Conservation (phyloP, 805 yeast species). For the Zygosaccharomyces siamensis region DNA sequence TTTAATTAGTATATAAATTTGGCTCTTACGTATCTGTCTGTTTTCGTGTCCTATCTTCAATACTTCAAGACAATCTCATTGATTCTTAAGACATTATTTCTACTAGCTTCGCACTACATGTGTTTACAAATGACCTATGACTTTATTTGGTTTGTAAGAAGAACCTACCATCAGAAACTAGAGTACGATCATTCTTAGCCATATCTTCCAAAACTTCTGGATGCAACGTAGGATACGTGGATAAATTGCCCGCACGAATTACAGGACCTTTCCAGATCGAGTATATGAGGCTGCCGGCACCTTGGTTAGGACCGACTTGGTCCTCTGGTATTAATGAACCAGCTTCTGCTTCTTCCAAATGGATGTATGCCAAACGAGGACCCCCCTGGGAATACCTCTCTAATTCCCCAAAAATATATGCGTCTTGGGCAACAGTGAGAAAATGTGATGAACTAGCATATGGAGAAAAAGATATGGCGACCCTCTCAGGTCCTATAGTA, state of each 20-base stretch:
- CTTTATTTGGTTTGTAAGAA: slow-evolving; percentile 36
- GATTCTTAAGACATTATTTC: too few relatives aligned
- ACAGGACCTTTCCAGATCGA: slow-evolving; percentile 39
- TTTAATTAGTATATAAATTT: neutral
- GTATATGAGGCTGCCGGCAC: slow-evolving; percentile 32
- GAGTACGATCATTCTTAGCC: slow-evolving; percentile 37
- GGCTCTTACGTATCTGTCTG: too few relatives aligned
- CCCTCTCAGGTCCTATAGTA: slow-evolving; percentile 45
- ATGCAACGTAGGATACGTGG: slow-evolving; percentile 4
- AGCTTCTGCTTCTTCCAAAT: slow-evolving; percentile 39
- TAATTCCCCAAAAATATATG: slow-evolving; percentile 37
- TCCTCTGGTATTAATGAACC: slow-evolving; percentile 13
- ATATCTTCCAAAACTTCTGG: slow-evolving; percentile 20
- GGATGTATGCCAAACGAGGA: slow-evolving; percentile 37
- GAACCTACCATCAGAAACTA: slow-evolving; percentile 39
- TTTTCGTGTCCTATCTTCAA: too few relatives aligned
- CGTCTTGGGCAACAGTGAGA: slow-evolving; percentile 30
- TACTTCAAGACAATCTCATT: too few relatives aligned
- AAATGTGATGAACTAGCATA: slow-evolving; percentile 21
- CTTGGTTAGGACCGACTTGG: slow-evolving; percentile 20
- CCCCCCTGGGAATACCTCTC: slow-evolving; percentile 33
- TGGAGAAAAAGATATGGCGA: slow-evolving; percentile 47
- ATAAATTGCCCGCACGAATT: slow-evolving; percentile 34
- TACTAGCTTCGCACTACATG: too few relatives aligned
- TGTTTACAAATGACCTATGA: too few relatives aligned